Conservation (phyloP, 2,329 filamentous ascomycete species). For the Aaosphaeria pasadenensis region DNA sequence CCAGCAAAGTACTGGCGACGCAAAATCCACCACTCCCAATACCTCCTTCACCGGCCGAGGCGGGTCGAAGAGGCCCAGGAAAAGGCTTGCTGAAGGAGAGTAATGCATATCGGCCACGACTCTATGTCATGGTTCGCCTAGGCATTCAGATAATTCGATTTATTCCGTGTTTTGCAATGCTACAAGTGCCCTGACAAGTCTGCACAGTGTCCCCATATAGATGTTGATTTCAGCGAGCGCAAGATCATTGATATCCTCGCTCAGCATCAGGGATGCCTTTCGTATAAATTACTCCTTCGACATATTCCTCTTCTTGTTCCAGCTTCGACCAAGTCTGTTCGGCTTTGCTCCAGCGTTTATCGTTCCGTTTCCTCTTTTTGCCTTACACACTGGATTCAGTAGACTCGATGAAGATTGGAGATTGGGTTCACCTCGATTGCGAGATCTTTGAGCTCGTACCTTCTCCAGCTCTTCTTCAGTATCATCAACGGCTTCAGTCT, state of each 20-base stretch:
- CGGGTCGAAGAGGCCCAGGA: too few species aligned
- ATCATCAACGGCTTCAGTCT: slow-evolving; percentile 10
- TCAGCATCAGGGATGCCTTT: slow-evolving; percentile 1
- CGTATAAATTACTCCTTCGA: neutral
- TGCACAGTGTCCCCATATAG: neutral
- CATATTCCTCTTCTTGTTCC: neutral
- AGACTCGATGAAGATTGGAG: slow-evolving; percentile 5
- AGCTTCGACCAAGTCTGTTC: neutral
- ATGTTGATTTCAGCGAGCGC: slow-evolving; percentile 1
- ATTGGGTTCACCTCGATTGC: slow-evolving; percentile 7
- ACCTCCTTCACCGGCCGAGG: too few species aligned
- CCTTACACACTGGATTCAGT: neutral
- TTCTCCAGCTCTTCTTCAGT: slow-evolving; percentile 13
- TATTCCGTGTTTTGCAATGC: slow-evolving; percentile 1
- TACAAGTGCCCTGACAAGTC: neutral
- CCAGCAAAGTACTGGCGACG: too few species aligned
- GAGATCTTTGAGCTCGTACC: slow-evolving; percentile 5
- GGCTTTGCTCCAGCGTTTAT: neutral
- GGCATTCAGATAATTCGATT: neutral
- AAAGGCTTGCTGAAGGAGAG: too few species aligned
- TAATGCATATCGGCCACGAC: too few species aligned
- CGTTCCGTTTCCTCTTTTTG: slow-evolving; percentile 1
- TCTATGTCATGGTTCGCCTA: too few species aligned
- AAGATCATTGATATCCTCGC: slow-evolving; percentile 1
- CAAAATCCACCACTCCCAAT: too few species aligned